Evolutionary conservation across 768 basidiomycete species (phyloP).

Genomic region (Hygrocybe coccinea): DNA sequence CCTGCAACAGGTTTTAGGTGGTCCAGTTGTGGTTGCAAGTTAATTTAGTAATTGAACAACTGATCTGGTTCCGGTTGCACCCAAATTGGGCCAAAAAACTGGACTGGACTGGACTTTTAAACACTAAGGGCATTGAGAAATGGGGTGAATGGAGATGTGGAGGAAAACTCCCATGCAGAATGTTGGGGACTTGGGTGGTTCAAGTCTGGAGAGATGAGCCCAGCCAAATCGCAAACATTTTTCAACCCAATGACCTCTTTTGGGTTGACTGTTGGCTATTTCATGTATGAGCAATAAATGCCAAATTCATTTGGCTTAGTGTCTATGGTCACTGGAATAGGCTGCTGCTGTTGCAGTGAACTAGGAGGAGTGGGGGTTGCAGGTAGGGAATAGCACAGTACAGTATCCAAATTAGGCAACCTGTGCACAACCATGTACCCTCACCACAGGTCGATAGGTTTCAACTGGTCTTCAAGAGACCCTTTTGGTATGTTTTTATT

Average conservation of each 20-base stretch:
- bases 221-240: constrained; percentile 17
- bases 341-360: constrained; percentile 17
- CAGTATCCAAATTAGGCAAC: neutral
- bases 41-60: too few relatives aligned
- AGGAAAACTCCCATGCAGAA: neutral
- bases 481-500: too few relatives aligned
- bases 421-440: too few relatives aligned
- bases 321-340: constrained; percentile 11
- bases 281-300: constrained; percentile 18
- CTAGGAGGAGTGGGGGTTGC: constrained; percentile 16
- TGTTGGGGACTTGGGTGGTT: constrained; percentile 11
- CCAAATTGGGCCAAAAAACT: too few relatives aligned
- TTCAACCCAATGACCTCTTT: constrained; percentile 10
- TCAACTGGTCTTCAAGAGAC: too few relatives aligned
- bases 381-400: neutral
- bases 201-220: constrained; percentile 10
- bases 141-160: constrained; percentile 13
- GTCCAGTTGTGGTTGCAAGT: too few relatives aligned
- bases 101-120: too few relatives aligned
- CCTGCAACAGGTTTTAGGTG: too few relatives aligned
- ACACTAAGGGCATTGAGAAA: constrained; percentile 18
- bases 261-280: constrained; percentile 25
- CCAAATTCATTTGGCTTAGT: constrained; percentile 18
- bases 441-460: neutral
- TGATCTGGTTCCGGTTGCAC: too few relatives aligned